Evolutionary conservation across 306 rosid genomes (phyloP).

Genomic region (Biancaea sappan): DNA sequence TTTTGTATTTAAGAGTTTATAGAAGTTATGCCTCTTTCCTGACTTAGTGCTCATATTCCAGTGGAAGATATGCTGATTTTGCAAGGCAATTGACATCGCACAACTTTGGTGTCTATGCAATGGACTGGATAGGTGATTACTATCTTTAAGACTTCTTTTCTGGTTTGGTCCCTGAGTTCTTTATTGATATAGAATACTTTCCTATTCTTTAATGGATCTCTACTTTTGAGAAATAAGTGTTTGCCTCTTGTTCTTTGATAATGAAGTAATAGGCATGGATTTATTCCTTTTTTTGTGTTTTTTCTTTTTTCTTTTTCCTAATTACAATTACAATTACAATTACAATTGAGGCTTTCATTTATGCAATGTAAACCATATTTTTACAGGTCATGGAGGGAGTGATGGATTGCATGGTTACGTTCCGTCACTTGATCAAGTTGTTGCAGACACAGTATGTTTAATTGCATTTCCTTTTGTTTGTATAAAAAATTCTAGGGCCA

Average conservation of each 20-base stretch:
- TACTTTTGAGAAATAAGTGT: background rate
- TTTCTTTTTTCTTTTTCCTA: background rate
- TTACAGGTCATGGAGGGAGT: slow-evolving; percentile 96
- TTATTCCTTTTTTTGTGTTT: background rate
- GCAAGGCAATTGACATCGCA: slow-evolving; percentile 75
- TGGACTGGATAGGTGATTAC: slow-evolving; percentile 93
- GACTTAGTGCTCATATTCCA: slow-evolving; percentile 49
- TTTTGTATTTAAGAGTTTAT: background rate
- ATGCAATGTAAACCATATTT: background rate
- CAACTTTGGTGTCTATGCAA: slow-evolving; percentile 94
- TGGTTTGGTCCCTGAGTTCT: slow-evolving; percentile 8
- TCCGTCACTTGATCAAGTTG: slow-evolving; percentile 97
- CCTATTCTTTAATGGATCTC: slow-evolving; percentile 2
- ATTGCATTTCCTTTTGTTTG: background rate
- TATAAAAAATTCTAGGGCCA: background rate
- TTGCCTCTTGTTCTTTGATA: background rate
- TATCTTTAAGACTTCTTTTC: background rate
- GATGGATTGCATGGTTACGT: slow-evolving; percentile 99
- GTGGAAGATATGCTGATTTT: slow-evolving; percentile 92
- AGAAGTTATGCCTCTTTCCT: background rate
- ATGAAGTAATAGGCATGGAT: background rate
- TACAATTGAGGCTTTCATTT: background rate
- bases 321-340: background rate
- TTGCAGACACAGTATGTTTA: slow-evolving; percentile 88
- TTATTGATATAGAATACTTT: background rate